Evolutionary conservation across 2,329 filamentous ascomycete species (phyloP).

Genomic region (Claviceps humidiphila): DNA sequence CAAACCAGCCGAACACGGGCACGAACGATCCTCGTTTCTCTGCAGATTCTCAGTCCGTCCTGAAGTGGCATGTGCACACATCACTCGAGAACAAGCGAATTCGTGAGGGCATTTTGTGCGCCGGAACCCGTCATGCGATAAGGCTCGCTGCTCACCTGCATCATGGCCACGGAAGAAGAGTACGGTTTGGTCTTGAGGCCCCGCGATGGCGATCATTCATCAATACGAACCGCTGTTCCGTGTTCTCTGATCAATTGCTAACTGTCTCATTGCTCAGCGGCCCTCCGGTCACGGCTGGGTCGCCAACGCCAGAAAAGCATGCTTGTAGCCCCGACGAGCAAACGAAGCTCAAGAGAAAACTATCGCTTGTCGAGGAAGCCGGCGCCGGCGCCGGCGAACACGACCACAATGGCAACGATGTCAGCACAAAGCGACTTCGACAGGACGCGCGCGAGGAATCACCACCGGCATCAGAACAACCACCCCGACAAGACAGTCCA

Average conservation of each 20-base stretch:
- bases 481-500: not conserved
- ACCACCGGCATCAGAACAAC: not conserved
- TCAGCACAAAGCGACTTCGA: conserved; percentile 9
- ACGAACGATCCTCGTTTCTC: not conserved
- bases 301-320: not conserved
- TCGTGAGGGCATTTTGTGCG: not conserved
- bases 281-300: not conserved
- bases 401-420: conserved; percentile 10
- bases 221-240: not conserved
- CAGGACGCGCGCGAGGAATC: conserved; percentile 9
- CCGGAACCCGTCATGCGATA: conserved; percentile 1
- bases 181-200: not conserved
- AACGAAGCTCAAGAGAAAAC: conserved; percentile 17
- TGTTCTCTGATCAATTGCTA: not conserved
- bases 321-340: not conserved
- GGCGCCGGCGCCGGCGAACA: conserved; percentile 8
- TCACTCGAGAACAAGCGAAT: not conserved
- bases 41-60: not conserved
- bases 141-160: not conserved
- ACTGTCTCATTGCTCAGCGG: not conserved
- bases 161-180: conserved; percentile 7
- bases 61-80: not conserved
- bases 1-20: not conserved
- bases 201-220: not conserved
- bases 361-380: conserved; percentile 7